phyloP scores from a whole-genome alignment of 148 eudicot species.

The Rhododendron kiyosumense region DNA sequence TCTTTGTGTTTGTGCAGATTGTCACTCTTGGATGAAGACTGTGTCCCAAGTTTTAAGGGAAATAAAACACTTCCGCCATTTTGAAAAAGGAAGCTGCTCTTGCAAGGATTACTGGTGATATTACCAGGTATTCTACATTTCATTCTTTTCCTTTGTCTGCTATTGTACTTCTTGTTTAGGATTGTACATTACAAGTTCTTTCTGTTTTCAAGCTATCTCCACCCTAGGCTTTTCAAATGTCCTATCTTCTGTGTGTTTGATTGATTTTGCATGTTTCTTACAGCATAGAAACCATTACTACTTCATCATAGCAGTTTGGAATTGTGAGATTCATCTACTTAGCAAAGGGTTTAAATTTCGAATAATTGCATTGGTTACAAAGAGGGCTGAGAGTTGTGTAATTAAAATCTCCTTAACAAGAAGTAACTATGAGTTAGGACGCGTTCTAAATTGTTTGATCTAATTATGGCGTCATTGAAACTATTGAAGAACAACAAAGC shows the following conservation, averaged over 20 bases:
- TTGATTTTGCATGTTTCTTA: neutral
- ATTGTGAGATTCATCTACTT: neutral
- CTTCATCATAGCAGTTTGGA: neutral
- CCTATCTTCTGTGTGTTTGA: neutral
- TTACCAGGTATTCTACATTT: neutral
- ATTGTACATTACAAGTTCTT: neutral
- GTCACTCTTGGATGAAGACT: slow-evolving; percentile 32
- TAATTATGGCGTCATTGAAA: neutral
- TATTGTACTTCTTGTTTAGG: neutral
- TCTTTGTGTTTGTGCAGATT: slow-evolving; percentile 31
- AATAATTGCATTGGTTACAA: neutral
- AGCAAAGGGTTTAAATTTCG: neutral
- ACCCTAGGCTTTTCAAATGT: neutral
- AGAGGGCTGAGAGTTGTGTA: neutral
- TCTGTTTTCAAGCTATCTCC: neutral
- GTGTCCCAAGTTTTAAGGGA: slow-evolving; percentile 30
- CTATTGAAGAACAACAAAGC: neutral
- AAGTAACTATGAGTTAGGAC: neutral
- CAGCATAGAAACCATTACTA: neutral
- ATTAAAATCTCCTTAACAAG: neutral
- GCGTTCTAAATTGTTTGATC: neutral
- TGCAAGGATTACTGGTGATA: slow-evolving; percentile 30
- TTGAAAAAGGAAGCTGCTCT: slow-evolving; percentile 24
- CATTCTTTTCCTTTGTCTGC: neutral
- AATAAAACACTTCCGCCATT: slow-evolving; percentile 29